These are phyloP conservation scores for Erigeron canadensis DNA, from an alignment of 129 eudicot species.

Conservation along the genomic window DNA sequence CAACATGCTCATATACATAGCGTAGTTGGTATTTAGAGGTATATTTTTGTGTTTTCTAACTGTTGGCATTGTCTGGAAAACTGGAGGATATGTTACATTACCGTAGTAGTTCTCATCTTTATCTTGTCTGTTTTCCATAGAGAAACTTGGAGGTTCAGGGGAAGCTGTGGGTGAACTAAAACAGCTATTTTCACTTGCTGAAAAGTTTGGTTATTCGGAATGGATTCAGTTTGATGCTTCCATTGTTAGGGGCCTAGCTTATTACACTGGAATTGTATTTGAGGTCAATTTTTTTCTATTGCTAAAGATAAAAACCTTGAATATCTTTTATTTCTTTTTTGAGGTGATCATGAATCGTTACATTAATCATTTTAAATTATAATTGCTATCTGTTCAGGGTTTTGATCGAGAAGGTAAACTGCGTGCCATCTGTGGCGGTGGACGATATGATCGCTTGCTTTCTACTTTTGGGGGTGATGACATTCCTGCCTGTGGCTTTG, in stretches of 20 bases:
- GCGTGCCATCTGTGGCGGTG: constrained; percentile 98
- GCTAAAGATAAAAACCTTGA: background rate
- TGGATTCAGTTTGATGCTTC: constrained; percentile 99
- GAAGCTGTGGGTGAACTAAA: constrained; percentile 79
- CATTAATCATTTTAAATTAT: background rate
- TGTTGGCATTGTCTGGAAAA: background rate
- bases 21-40: background rate
- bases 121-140: constrained; percentile 37
- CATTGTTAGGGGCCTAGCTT: constrained; percentile 95
- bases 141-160: constrained; percentile 86
- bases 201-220: constrained; percentile 78
- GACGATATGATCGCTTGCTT: constrained; percentile 76
- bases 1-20: background rate
- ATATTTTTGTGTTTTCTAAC: background rate
- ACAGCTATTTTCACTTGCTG: constrained; percentile 87
- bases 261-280: constrained; percentile 94
- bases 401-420: constrained; percentile 90
- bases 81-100: background rate
- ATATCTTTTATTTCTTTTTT: background rate
- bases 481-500: constrained; percentile 96
- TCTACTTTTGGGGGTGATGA: constrained; percentile 98
- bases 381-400: constrained; percentile 48
- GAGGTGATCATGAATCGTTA: background rate
- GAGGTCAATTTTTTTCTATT: constrained; percentile 53
- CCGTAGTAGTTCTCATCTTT: background rate